Conservation (phyloP, 805 yeast species). For the Isabelozyma heimii region DNA sequence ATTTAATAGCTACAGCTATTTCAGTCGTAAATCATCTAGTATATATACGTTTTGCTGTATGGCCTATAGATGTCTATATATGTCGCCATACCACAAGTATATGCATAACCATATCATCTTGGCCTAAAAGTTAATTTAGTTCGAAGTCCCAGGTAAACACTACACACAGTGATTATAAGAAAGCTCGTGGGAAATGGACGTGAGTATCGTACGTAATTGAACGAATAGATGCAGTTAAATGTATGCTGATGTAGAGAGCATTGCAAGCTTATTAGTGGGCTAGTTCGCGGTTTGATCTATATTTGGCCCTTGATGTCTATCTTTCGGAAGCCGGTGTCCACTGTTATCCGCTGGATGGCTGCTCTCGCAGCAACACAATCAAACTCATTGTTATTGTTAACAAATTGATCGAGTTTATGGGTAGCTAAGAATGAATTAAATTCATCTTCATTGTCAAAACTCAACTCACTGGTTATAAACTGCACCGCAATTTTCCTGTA, state of each 20-base stretch:
- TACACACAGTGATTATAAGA: too few relatives aligned
- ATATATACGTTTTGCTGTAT: too few relatives aligned
- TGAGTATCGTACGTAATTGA: too few relatives aligned
- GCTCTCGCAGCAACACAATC: constrained; percentile 35
- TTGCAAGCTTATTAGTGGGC: too few relatives aligned
- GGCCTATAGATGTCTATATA: too few relatives aligned
- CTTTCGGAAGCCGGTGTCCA: constrained; percentile 43
- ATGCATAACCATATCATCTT: too few relatives aligned
- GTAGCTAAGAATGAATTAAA: constrained; percentile 41
- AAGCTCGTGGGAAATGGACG: too few relatives aligned
- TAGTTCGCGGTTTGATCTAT: too few relatives aligned
- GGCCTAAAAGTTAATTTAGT: too few relatives aligned
- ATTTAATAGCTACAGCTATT: not conserved
- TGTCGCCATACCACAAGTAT: too few relatives aligned
- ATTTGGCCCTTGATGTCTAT: constrained; percentile 92
- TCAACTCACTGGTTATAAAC: constrained; percentile 36
- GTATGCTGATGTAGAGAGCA: not conserved
- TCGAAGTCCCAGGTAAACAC: too few relatives aligned
- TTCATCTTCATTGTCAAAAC: constrained; percentile 36
- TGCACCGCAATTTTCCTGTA: constrained; percentile 46
- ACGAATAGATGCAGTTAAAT: not conserved
- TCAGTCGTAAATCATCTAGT: too few relatives aligned
- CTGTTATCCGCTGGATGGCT: constrained; percentile 31
- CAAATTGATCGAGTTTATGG: constrained; percentile 33
- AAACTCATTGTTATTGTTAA: constrained; percentile 12